Evolutionary conservation across 2,329 filamentous ascomycete species (phyloP), one percentile per base, ranked within the genome.

Genomic region (Stenocarpella maydis): DNA sequence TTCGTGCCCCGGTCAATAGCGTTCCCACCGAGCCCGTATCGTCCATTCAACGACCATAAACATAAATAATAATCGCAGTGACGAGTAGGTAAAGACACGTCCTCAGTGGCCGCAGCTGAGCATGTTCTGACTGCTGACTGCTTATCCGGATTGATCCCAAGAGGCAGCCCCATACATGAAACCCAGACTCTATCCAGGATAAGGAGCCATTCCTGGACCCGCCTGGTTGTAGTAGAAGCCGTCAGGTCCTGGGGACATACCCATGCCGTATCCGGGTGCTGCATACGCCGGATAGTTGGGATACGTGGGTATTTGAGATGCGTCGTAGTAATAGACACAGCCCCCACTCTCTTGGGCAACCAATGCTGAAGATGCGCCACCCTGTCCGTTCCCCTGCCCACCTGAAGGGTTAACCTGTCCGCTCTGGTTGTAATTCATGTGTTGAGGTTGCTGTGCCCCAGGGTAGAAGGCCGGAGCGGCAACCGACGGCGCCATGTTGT

Each of bases 321-420:
- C 87, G 76, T 97, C 92, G 75, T 94, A 95, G 78, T 97, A 99
- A 80, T 97, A 98, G 0, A 97, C 94, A 87, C 97, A 98, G 71
- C 96, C 96, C 74, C 97, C 97, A 72, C 91, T 90, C 82, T 98
- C 95, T 79, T 98, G 95, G 0, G 94, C 93, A 58, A 91, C 87
- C 50, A 89, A 78, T 72, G 84, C 87, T 21, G 83, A 76, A 24
- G 91, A 86, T 69, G 88, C 87, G 21, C 84, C 85, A 3, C 82
- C 80, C 73, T 87, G 88, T 37, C 82, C 80, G 37, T 77, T 76
- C 34, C 76, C 73, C 58, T 82, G 80, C n/a, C 78, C 74, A 34
- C 73, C 70, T 52, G 76, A 50, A 65, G 77, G 71, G 72, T 85
- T 77, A 74, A 78, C 74, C 68, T 84, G 86, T 15, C 76, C 76